Percentiles rank a stretch among this genome's conserved stretches.
These are phyloP conservation scores for Dipodascus geniculatus DNA, from an alignment of 805 yeast species.

Conservation along the genomic window DNA sequence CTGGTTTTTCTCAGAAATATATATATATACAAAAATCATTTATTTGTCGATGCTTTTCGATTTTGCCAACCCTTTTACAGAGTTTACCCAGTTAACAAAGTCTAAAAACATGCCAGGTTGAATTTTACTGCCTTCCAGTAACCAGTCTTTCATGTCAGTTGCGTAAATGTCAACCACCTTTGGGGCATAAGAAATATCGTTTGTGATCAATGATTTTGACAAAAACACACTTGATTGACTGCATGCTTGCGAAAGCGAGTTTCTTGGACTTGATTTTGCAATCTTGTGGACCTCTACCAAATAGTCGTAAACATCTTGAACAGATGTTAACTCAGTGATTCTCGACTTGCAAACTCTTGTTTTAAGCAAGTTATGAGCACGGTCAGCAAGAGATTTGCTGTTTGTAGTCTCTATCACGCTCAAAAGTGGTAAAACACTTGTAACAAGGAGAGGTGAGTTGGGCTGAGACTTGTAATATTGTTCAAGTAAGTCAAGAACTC, in stretches of 20 bases:
- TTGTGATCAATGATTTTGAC: constrained; percentile 42
- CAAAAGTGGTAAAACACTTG: constrained; percentile 44
- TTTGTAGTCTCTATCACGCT: constrained; percentile 52
- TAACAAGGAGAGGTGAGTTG: constrained; percentile 28
- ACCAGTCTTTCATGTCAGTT: constrained; percentile 50
- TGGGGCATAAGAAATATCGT: constrained; percentile 27
- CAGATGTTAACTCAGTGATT: constrained; percentile 16
- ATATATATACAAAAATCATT: neutral
- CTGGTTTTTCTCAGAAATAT: neutral
- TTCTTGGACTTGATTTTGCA: constrained; percentile 34
- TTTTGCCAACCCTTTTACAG: constrained; percentile 18
- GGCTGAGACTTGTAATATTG: constrained; percentile 40
- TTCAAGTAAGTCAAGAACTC: constrained; percentile 70
- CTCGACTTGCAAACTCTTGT: constrained; percentile 43
- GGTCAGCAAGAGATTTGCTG: constrained; percentile 59
- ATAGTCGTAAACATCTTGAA: constrained; percentile 15
- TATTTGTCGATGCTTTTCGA: neutral
- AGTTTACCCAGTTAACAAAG: constrained; percentile 64
- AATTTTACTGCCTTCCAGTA: constrained; percentile 34
- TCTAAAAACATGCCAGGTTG: constrained; percentile 57
- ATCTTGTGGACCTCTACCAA: constrained; percentile 26
- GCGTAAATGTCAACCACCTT: constrained; percentile 45
- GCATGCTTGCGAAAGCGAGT: constrained; percentile 44
- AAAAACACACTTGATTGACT: constrained; percentile 56
- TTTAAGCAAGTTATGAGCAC: constrained; percentile 63